These are phyloP conservation scores for Persicaria tinctoria DNA, from an alignment of 148 eudicot species.

Conservation along the genomic window DNA sequence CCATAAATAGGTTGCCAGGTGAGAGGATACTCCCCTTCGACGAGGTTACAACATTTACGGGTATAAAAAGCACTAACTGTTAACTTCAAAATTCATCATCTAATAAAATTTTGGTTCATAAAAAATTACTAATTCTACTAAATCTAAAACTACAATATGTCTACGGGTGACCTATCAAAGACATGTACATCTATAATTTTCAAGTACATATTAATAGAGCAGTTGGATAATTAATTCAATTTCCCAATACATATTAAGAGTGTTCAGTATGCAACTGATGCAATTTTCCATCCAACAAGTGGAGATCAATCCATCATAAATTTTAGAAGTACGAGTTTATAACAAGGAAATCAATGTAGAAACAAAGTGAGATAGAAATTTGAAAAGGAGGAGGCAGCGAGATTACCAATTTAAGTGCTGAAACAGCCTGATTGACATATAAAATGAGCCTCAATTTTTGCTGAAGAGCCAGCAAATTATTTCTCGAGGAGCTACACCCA, in stretches of 20 bases:
- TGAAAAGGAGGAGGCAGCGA: slow-evolving; percentile 6
- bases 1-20: neutral
- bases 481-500: slow-evolving; percentile 42
- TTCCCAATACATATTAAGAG: neutral
- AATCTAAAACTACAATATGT: neutral
- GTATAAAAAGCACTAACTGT: neutral
- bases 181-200: neutral
- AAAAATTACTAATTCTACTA: neutral
- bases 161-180: neutral
- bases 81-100: neutral
- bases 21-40: neutral
- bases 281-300: neutral
- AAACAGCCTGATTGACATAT: slow-evolving; percentile 76
- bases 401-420: slow-evolving; percentile 67
- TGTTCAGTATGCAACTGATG: neutral
- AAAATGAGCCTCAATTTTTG: slow-evolving; percentile 69
- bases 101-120: neutral
- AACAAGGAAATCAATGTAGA: neutral
- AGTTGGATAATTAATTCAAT: neutral
- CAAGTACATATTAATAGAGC: neutral
- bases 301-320: neutral
- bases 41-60: neutral
- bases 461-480: slow-evolving; percentile 51
- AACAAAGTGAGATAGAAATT: neutral
- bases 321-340: neutral